Base-by-base conservation (phyloP, 148 eudicot species). In the Pouteria glomerata region DNA sequence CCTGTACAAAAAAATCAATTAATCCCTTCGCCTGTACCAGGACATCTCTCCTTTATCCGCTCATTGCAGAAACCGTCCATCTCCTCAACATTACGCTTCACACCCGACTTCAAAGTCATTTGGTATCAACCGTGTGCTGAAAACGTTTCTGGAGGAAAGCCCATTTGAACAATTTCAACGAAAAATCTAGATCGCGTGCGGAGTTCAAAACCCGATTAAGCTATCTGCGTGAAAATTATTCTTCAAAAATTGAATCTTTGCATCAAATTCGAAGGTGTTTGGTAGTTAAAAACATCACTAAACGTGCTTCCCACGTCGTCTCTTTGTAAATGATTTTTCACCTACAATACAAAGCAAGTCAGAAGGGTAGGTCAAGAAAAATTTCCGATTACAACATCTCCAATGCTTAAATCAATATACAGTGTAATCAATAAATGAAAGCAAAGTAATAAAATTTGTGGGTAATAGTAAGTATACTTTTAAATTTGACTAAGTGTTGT, bases 81-180 rank as follows among this genome's bases (percentile, higher is more conserved):
- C 62, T 82, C 86, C 68, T 86, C 87, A 66, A 81, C 72, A 67
- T 78, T 84, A 65, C 89, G 85, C 51, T 80, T 78, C 79, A 86
- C 76, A 35, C 96, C 92, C 78, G 88, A 65, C 81, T 90, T 88
- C 74, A 44, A 37, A 37, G 88, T 80, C 30, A 90, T 81, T 44
- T 27, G 66, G 96, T 87, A 27, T 76, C 79, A 15, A 75, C 78
- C 0, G 80, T 82, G 52, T 90, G 92, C n/a, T 66, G 68, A 69
- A 87, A 90, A 55, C 65, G 62, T 50, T 87, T 82, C 41, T 87
- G 92, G 30, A 85, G 80, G 55, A 92, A 85, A 57, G 85, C 88
- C 96, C 92, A 87, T 76, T 85, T 87, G 72, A 90, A 90, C 47
- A 90, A 56, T 41, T 78, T 84, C n/a, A 87, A 1, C 69, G 96